Evolutionary conservation across 1,284 basidiomycete species (phyloP), one percentile per base, ranked within the genome.

Genomic region (Moesziomyces antarcticus): DNA sequence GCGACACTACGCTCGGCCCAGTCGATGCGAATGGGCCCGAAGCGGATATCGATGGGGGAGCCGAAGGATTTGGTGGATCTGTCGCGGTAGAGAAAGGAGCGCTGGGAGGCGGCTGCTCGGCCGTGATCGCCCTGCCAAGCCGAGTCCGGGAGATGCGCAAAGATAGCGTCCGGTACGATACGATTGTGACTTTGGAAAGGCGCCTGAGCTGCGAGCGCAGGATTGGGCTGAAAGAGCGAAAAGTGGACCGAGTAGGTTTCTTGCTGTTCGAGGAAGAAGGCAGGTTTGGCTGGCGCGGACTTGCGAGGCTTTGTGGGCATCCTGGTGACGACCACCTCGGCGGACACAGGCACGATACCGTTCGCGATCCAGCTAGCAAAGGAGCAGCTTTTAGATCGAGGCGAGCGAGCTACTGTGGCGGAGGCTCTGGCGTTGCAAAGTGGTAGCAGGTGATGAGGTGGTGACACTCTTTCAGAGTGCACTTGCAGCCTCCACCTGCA

Each of bases 1-100:
- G 18, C 14, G 3, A 13, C 11, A 7, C 35, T 45, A 0, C 61
- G 45, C 6, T 78, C 74, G n/a, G 71, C 77, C 74, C 74, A 78
- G 43, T 77, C 77, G 54, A 78, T 60, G 43, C 56, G 57, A n/a
- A 78, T 63, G 16, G 77, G 77, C 3, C 77, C 77, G 25, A 78
- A 74, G 14, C 77, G 67, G 35, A 66, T 61, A 35, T 78, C 77
- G 41, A 78, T 63, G 14, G 73, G 70, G 13, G 70, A 67, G 22
- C 64, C 60, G 25, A 66, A 72, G 8, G 69, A 61, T 30, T 72
- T 66, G 16, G 46, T 52, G 13, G 55, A 57, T 22, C 55, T 53
- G 37, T 61, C 63, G 4, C 33, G 53, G 2, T 46, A 14, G 3
- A 62, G 41, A n/a, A 72, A 72, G 46, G 14, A 45, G 48, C 59